Conservation (phyloP, 2,329 filamentous ascomycete species). For the Fusarium neocosmosporiellum region DNA sequence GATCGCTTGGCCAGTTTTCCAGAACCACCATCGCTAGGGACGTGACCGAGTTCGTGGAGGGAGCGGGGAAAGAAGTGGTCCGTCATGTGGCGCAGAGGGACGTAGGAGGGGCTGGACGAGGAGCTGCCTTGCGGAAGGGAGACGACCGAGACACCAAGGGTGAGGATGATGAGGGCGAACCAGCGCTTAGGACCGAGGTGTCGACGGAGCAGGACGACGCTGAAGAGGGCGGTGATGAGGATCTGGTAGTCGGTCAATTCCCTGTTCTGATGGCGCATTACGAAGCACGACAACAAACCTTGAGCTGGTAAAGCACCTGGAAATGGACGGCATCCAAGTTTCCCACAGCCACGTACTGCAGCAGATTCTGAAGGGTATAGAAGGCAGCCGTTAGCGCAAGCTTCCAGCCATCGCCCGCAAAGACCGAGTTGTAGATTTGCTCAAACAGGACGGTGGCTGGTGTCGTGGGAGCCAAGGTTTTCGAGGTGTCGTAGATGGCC, state of each 20-base stretch:
- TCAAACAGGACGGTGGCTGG: slow-evolving; percentile 83
- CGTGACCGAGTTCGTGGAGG: slow-evolving; percentile 78
- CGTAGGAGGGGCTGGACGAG: slow-evolving; percentile 63
- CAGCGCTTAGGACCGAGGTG: slow-evolving; percentile 79
- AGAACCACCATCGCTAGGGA: slow-evolving; percentile 36
- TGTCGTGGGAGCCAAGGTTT: slow-evolving; percentile 79
- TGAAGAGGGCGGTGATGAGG: slow-evolving; percentile 88
- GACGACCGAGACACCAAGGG: slow-evolving; percentile 85
- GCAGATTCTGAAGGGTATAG: slow-evolving; percentile 92
- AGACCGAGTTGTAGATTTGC: slow-evolving; percentile 83
- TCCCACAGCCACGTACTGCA: slow-evolving; percentile 91
- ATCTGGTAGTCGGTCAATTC: slow-evolving; percentile 62
- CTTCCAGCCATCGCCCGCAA: slow-evolving; percentile 94
- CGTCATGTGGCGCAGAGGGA: slow-evolving; percentile 71
- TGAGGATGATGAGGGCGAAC: slow-evolving; percentile 82
- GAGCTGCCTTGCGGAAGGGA: slow-evolving; percentile 76
- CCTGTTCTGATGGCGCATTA: neutral
- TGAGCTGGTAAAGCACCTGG: slow-evolving; percentile 92
- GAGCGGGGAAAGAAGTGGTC: slow-evolving; percentile 82
- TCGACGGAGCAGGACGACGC: slow-evolving; percentile 79
- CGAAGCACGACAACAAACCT: slow-evolving; percentile 59
- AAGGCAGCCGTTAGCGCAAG: slow-evolving; percentile 87
- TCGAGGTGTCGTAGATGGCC: slow-evolving; percentile 87
- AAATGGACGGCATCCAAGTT: slow-evolving; percentile 94
- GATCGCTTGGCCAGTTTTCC: slow-evolving; percentile 63